Base-by-base conservation (phyloP, 805 yeast genomes). In the Saturnispora galanensis region DNA sequence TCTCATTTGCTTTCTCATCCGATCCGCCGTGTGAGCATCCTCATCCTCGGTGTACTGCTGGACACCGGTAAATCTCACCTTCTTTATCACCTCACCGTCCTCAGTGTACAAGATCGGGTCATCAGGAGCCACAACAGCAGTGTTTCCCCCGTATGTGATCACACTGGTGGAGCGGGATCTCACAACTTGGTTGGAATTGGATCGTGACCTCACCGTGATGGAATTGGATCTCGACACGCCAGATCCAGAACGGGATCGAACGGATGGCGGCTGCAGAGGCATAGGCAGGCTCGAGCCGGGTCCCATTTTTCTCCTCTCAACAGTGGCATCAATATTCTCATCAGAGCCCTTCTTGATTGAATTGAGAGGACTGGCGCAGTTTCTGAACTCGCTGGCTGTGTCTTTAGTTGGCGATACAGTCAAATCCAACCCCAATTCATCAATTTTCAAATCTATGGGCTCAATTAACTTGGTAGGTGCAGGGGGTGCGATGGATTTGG, bases 11-110 rank as follows among this genome's bases (percentile, higher is more conserved):
- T 64, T 64, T 41, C 58, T 60, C 47, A 61, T 53, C 7, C 57
- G 59, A 41, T 54, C 57, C 5, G 67, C 62, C 3, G 76, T 64
- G 1, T 80, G 80, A 0, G 74, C 76, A 57, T 76, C 81, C 54
- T 76, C 81, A 6, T 68, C 74, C 31, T 69, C 75, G 2, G 68
- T 54, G 45, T 73, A 76, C 41, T 67, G 72, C 1, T 74, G 67
- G 5, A 76, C 79, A 0, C 79, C 80, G 4, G 61, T 60, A 49
- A 76, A 76, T 30, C 81, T 55, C 10, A 76, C 80, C 49, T 63
- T 72, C 49, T 73, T 74, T 2, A 58, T 31, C 10, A 52, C 3
- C 16, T 48, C 50, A 4, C 60, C 63, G 28, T 47, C 44, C 16
- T 45, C 51, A 29, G 46, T 47, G 3, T 39, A 32, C 10, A 15